Base-by-base conservation (phyloP, 176 grass and related monocot genomes). In the Dendrocalamus sinicus region DNA sequence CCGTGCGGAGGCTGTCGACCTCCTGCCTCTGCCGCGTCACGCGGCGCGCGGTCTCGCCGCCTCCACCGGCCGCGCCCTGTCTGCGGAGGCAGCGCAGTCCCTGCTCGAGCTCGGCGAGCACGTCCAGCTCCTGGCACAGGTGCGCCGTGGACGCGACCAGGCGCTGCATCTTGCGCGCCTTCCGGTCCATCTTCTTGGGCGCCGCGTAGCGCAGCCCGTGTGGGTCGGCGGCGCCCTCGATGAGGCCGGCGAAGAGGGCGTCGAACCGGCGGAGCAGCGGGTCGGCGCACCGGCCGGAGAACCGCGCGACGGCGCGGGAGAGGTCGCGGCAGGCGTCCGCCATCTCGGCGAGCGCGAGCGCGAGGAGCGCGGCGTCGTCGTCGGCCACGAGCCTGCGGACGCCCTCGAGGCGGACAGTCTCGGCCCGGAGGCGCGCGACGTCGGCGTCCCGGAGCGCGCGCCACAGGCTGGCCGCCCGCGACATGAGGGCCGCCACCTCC, bases 121-220 rank as follows among this genome's bases (percentile, higher is more conserved):
- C 89, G 69, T 97, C 92, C 32, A 95, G 55, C 78, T 97, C 95
- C 67, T 95, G 91, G 72, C 80, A 70, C 0, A 97, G 92, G 76
- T 80, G 81, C 3, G 85, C 84, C 0, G 89, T 93, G 67, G 66
- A 15, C 0, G 89, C 83, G 2, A 97, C 85, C 0, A 97, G 67
- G 16, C 85, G 78, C 79, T 95, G 91, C 95, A 97, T 97, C 88
- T 97, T 95, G 70, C 90, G 75, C 58, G 88, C 90, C 85, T 97
- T 95, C 1, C 83, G 82, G 68, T 94, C 95, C 89, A 97, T 97
- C 91, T 97, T 97, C 44, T 22, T 66, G 16, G 20, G 37, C 1
- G 76, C 78, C 0, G 86, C 72, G 86, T 91, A 95, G 10, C 91
- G 81, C 40, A 97, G 58, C 1, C 89, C 87, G 74, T 84, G 68